Evolutionary conservation across 352 stramenopile species (phyloP).

Genomic region (Phytophthora kernoviae): DNA sequence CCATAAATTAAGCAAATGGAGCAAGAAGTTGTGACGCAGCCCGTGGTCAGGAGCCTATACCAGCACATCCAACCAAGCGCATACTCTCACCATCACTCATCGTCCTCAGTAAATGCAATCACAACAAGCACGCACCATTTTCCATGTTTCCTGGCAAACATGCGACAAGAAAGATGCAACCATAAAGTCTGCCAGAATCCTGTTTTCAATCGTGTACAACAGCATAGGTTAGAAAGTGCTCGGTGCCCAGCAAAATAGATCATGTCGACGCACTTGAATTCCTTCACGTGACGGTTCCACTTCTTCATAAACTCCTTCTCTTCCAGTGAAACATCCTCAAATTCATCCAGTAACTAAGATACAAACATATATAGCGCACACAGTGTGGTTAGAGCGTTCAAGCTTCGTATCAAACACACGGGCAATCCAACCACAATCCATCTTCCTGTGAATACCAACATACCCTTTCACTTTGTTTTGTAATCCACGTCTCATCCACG

Average conservation of each 20-base stretch:
- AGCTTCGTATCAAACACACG: neutral
- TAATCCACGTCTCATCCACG: conserved; percentile 90
- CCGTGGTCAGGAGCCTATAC: conserved; percentile 71
- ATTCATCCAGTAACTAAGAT: conserved; percentile 82
- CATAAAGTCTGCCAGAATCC: conserved; percentile 88
- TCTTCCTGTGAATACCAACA: neutral
- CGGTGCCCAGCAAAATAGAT: neutral
- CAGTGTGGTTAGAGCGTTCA: too few species aligned
- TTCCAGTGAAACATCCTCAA: conserved; percentile 86
- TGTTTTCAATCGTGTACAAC: conserved; percentile 24
- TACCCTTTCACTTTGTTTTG: conserved; percentile 83
- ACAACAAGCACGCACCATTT: conserved; percentile 58
- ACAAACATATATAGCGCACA: conserved; percentile 1
- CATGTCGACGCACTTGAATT: conserved; percentile 54
- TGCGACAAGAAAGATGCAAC: conserved; percentile 82
- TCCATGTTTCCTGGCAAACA: conserved; percentile 82
- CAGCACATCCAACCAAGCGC: too few species aligned
- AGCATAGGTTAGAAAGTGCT: conserved; percentile 5
- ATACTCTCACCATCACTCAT: neutral
- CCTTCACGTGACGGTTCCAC: conserved; percentile 87
- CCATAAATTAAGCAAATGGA: conserved; percentile 92
- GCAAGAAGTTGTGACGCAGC: conserved; percentile 85
- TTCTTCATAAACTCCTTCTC: conserved; percentile 93
- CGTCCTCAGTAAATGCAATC: neutral
- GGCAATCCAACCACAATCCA: too few species aligned